Base-by-base conservation (phyloP, 164 flowering plant genomes). In the Sextonia rubra region DNA sequence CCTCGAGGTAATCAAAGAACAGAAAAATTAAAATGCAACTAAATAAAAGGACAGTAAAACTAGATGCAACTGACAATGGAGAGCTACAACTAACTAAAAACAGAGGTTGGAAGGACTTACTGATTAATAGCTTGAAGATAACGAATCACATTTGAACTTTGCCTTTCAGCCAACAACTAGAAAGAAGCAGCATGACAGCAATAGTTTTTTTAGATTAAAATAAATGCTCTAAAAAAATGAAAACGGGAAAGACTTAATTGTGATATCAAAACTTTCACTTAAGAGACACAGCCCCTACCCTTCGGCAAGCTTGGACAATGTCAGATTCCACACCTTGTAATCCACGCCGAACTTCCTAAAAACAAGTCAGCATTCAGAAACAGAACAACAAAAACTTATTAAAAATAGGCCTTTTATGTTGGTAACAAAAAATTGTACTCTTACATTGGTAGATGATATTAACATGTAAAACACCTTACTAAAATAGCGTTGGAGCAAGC, bases 121-220 rank as follows among this genome's bases (percentile, higher is more conserved):
- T 76, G 83, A 71, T 86, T 86, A 44, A 83, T 76, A 69, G 94
- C 88, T 79, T 87, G 82, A 73, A 90, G 88, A 76, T 84, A 90
- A 20, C 88, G 89, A 87, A 82, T 77, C 64, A 86, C 89, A 76
- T 88, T 90, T 70, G 71, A 27, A 70, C 89, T 81, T 64, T 88
- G 89, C 76, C 90, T 86, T 75, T 90, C 87, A 80, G 84, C 90
- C 75, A 90, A 79, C 22, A 88, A 70, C 91, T 86, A 81, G 70
- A 25, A 3, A 37, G 44, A 37, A 37, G 44, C 8, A 32, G 8
- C 44, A 37, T 37, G 44, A 7, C 44, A 37, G 44, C 44, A 37
- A 37, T 5, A 37, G 11, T 1, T 7, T 7, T 7, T 37, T 37
- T 37, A 37, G 44, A 37, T 37, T 37, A 37, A 7, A 37, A 37